Conservation (phyloP, 768 basidiomycete genomes). For the Crassisporium funariophilum region DNA sequence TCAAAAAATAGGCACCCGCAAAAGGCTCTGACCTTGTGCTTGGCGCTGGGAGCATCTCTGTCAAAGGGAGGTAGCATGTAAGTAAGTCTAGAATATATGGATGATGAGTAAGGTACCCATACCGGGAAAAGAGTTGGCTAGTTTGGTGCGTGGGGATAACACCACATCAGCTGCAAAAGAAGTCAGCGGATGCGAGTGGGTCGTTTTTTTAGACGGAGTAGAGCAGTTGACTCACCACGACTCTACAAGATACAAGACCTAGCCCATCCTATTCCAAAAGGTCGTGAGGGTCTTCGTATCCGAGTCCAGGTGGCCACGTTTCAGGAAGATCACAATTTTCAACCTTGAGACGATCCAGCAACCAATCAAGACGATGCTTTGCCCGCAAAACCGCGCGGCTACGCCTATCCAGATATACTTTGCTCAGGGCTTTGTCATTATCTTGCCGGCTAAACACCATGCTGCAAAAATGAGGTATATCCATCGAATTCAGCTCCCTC, state of each 20-base stretch:
- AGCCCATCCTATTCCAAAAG: slow-evolving; percentile 16
- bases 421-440: slow-evolving; percentile 10
- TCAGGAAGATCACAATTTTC: slow-evolving; percentile 30
- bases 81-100: too few species aligned
- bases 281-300: slow-evolving; percentile 39
- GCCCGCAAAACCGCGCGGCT: slow-evolving; percentile 35
- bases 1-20: too few species aligned
- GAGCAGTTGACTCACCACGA: too few species aligned
- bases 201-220: too few species aligned
- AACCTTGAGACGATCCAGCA: slow-evolving; percentile 32
- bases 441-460: slow-evolving; percentile 29
- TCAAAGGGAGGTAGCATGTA: too few species aligned
- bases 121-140: too few species aligned
- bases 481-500: slow-evolving; percentile 31
- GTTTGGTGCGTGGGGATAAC: too few species aligned
- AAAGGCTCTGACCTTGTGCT: too few species aligned
- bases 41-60: too few species aligned
- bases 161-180: too few species aligned
- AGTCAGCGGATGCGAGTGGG: too few species aligned
- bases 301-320: slow-evolving; percentile 42
- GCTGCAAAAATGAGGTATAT: slow-evolving; percentile 32
- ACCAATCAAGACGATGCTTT: slow-evolving; percentile 29
- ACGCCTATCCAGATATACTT: slow-evolving; percentile 37
- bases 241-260: not conserved
- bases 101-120: too few species aligned